Percentiles rank a stretch among this genome's conserved stretches.
Evolutionary conservation across 257 asterid species (phyloP).

Genomic region (Eustoma russellianum): DNA sequence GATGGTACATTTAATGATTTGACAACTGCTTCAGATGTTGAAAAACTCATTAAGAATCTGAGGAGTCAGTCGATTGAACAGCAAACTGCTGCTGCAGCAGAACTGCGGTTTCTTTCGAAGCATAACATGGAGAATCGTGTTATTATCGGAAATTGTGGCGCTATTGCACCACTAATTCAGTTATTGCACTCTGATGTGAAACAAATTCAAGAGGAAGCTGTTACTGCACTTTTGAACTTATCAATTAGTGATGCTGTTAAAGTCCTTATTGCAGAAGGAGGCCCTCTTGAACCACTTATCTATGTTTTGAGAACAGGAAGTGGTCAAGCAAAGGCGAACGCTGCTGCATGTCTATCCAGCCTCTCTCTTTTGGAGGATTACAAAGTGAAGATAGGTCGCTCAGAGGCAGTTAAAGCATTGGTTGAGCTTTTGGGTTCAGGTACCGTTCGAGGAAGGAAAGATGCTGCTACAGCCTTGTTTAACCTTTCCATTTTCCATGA

Average conservation of each 20-base stretch:
- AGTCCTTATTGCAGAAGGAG: slow-evolving; percentile 58
- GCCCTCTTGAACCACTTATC: slow-evolving; percentile 77
- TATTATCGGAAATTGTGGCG: slow-evolving; percentile 71
- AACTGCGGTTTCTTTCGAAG: slow-evolving; percentile 71
- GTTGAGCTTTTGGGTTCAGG: slow-evolving; percentile 74
- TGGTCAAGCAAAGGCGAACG: slow-evolving; percentile 68
- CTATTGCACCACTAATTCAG: slow-evolving; percentile 57
- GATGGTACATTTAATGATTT: slow-evolving; percentile 36
- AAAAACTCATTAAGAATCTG: slow-evolving; percentile 48
- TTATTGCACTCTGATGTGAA: slow-evolving; percentile 50
- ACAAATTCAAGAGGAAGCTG: slow-evolving; percentile 76
- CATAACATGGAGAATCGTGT: slow-evolving; percentile 65
- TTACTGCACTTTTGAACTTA: slow-evolving; percentile 78
- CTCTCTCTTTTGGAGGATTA: slow-evolving; percentile 77
- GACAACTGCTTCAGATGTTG: slow-evolving; percentile 54
- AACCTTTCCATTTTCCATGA: slow-evolving; percentile 83
- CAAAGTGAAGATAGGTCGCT: slow-evolving; percentile 70
- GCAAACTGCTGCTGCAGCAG: slow-evolving; percentile 71
- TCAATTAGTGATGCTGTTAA: slow-evolving; percentile 62
- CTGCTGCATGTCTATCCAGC: slow-evolving; percentile 93
- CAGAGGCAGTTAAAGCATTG: slow-evolving; percentile 74
- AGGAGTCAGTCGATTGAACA: slow-evolving; percentile 39
- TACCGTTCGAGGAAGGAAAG: slow-evolving; percentile 78
- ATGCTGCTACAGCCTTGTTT: slow-evolving; percentile 87
- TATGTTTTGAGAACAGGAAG: slow-evolving; percentile 73